Conservation (phyloP, 768 basidiomycete genomes). For the Chalciporus sphaerocephalus region DNA sequence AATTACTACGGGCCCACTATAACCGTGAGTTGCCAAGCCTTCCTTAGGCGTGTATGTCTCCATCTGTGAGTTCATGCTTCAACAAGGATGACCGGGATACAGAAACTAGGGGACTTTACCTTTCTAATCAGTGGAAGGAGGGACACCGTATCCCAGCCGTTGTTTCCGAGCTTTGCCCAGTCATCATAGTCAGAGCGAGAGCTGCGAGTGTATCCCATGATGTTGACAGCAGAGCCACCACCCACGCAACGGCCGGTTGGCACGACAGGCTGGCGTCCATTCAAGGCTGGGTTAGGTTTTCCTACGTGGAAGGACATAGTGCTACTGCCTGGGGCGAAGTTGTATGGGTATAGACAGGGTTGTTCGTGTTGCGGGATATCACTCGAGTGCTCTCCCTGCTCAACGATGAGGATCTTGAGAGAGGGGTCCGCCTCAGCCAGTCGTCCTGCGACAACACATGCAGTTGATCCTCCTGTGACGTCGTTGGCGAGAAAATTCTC, state of each 20-base stretch:
- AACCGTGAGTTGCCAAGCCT: constrained; percentile 32
- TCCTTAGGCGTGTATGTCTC: constrained; percentile 34
- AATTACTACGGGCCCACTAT: constrained; percentile 30
- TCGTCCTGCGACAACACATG: constrained; percentile 28
- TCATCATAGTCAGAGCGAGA: constrained; percentile 26
- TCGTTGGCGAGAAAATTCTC: too few species aligned
- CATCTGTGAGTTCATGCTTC: constrained; percentile 3
- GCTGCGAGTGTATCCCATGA: constrained; percentile 19
- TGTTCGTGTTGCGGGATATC: constrained; percentile 18
- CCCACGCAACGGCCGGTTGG: too few species aligned
- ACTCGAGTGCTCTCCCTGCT: constrained; percentile 21
- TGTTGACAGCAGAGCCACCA: constrained; percentile 21
- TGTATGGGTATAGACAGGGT: constrained; percentile 15
- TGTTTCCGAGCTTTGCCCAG: too few species aligned
- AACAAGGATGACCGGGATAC: not conserved
- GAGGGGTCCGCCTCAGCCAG: constrained; percentile 22
- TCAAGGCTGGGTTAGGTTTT: constrained; percentile 12
- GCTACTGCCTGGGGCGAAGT: constrained; percentile 16
- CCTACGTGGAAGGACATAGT: constrained; percentile 12
- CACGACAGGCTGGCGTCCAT: constrained; percentile 13
- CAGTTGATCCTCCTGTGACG: constrained; percentile 23
- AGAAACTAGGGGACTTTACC: constrained; percentile 8
- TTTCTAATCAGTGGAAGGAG: constrained; percentile 26
- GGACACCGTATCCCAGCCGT: constrained; percentile 25
- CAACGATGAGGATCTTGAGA: constrained; percentile 27